Conservation (phyloP, 202 grass and related monocot species). For the Elaeis oleifera region DNA sequence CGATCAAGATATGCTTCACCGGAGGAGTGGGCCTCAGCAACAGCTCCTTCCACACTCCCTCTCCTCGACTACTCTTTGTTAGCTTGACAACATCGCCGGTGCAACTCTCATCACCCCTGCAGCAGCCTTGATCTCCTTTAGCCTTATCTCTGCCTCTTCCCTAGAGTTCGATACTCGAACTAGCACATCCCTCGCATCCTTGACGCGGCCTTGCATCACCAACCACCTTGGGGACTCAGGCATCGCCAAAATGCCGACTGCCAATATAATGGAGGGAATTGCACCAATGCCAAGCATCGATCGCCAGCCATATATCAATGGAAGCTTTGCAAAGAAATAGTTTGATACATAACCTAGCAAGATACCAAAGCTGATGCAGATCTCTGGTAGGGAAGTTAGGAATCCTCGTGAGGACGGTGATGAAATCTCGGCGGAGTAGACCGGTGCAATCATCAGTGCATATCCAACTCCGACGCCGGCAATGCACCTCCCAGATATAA, state of each 20-base stretch:
- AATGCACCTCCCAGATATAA: constrained; percentile 21
- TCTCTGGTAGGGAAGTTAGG: constrained; percentile 26
- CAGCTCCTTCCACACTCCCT: constrained; percentile 24
- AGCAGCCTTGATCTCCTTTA: constrained; percentile 27
- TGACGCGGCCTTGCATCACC: constrained; percentile 27
- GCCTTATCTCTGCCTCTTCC: constrained; percentile 22
- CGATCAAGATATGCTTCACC: constrained; percentile 28
- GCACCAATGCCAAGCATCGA: constrained; percentile 8
- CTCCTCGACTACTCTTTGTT: background rate
- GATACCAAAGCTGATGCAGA: constrained; percentile 35
- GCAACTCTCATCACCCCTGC: background rate
- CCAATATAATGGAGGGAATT: background rate
- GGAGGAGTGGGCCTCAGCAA: constrained; percentile 23
- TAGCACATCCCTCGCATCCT: constrained; percentile 20
- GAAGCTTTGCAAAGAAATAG: constrained; percentile 13
- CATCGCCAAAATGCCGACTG: constrained; percentile 15
- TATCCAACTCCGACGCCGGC: constrained; percentile 22
- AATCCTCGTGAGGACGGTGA: constrained; percentile 17
- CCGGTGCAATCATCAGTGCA: constrained; percentile 8
- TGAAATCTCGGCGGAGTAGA: constrained; percentile 24
- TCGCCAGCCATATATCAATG: constrained; percentile 19
- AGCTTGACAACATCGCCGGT: background rate
- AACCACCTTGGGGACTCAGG: constrained; percentile 45
- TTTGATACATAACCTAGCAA: constrained; percentile 32
- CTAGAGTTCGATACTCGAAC: background rate